These are phyloP conservation scores for Multifurca ochricompacta DNA, from an alignment of 768 basidiomycete species.

Conservation along the genomic window DNA sequence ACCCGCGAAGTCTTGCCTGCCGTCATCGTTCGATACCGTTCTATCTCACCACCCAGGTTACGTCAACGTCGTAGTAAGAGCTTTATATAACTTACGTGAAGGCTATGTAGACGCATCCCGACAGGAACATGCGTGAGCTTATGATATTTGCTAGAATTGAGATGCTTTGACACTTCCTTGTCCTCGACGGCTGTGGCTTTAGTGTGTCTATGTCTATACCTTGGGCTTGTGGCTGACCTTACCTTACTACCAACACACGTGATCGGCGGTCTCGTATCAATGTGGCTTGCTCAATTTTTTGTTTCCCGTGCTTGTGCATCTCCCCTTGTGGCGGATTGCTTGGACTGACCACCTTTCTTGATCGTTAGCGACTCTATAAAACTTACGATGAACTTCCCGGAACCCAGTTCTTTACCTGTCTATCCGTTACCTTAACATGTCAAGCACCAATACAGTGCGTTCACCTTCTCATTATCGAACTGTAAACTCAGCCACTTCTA, in stretches of 20 bases:
- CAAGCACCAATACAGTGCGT: slow-evolving; percentile 5
- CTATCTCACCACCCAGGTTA: too few relatives aligned
- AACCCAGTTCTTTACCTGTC: neutral
- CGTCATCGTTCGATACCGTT: neutral
- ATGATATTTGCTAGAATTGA: neutral
- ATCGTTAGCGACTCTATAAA: neutral
- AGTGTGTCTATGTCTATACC: neutral
- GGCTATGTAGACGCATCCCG: neutral
- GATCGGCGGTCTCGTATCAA: neutral
- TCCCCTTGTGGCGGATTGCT: neutral
- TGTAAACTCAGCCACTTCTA: neutral
- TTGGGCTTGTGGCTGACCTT: too few relatives aligned
- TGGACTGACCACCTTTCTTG: neutral
- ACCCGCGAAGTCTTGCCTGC: too few relatives aligned
- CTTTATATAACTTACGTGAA: neutral
- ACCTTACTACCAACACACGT: too few relatives aligned
- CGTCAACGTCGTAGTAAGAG: too few relatives aligned
- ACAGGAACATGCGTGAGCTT: neutral
- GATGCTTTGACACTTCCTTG: neutral
- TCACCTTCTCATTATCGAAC: neutral
- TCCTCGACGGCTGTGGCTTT: neutral
- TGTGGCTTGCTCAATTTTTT: slow-evolving; percentile 1
- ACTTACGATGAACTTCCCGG: neutral
- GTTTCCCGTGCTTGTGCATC: neutral
- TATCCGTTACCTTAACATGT: slow-evolving; percentile 2